Base-by-base conservation (phyloP, 106 monocot species). In the Allium cepa region DNA sequence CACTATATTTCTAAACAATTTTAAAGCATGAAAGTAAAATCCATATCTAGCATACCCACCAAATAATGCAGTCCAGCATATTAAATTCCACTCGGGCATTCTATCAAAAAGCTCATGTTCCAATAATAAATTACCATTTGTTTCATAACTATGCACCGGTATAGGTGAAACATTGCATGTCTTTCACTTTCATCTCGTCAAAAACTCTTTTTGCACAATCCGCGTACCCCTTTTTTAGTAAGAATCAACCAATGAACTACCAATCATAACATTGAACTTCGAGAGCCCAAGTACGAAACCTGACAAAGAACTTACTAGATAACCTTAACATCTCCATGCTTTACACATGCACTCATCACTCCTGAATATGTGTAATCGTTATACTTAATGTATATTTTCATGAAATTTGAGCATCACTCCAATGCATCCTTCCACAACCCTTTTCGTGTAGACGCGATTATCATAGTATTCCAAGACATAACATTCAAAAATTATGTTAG, bases 391-490 rank as follows among this genome's bases (percentile, higher is more conserved):
- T 8, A 5, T 9, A 2, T 7, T 27, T 11, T 8, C 18, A 4
- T 60, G 8, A 60, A 10, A 7, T 27, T 26, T 27, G 12, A 18
- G 28, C 9, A 27, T 0, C 22, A 60, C 7, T 6, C 60, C 18
- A 8, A 18, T 8, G 60, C 17, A n/a, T 84, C 75, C 5, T 48
- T 16, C 8, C 16, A 56, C 3, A 69, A 53, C 8, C 79, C 82
- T 46, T 59, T 47, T 0, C 82, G 83, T 1, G 89, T 86, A 18
- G 82, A 72, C 10, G 79, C 80, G 46, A 81, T 52, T 63, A 95
- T 81, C 64, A 88, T 71, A 60, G 81, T 83, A 68, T 95, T 95
- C 81, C 85, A 91, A 9, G 91, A 91, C 22, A 22, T n/a, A n/a
- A n/a, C n/a, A n/a, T n/a, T n/a, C n/a, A n/a, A n/a, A n/a, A n/a